These are phyloP conservation scores for Hypoxylon lienhwacheense DNA, from an alignment of 495 filamentous ascomycete genomes.

Conservation along the genomic window DNA sequence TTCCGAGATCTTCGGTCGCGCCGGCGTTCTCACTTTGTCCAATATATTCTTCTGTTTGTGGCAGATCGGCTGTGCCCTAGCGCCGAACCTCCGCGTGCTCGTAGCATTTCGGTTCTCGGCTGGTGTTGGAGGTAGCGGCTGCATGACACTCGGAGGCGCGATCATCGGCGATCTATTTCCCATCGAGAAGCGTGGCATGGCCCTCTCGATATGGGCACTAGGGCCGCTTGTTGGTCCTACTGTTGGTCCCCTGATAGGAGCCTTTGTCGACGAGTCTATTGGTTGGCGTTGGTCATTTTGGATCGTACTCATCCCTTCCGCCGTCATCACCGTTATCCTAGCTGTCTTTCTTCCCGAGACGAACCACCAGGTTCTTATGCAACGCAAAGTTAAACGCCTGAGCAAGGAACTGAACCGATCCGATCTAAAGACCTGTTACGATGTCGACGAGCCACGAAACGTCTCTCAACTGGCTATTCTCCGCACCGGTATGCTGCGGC, in stretches of 20 bases:
- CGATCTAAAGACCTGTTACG: slow-evolving; percentile 42
- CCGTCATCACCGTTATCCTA: slow-evolving; percentile 44
- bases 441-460: slow-evolving; percentile 20
- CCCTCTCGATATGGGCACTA: slow-evolving; percentile 56
- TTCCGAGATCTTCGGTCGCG: slow-evolving; percentile 73
- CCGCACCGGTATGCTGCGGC: slow-evolving; percentile 50
- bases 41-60: slow-evolving; percentile 71
- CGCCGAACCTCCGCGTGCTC: slow-evolving; percentile 58
- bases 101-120: slow-evolving; percentile 67
- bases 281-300: slow-evolving; percentile 66
- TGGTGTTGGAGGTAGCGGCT: slow-evolving; percentile 63
- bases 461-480: slow-evolving; percentile 33
- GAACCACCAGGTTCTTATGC: slow-evolving; percentile 55
- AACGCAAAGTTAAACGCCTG: slow-evolving; percentile 48
- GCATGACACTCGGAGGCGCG: slow-evolving; percentile 56
- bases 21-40: slow-evolving; percentile 59
- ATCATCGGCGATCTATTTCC: slow-evolving; percentile 62
- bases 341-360: slow-evolving; percentile 58
- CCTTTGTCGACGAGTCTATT: slow-evolving; percentile 54
- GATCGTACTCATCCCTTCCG: slow-evolving; percentile 55
- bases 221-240: slow-evolving; percentile 47
- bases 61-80: slow-evolving; percentile 70
- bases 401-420: slow-evolving; percentile 39
- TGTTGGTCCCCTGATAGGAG: slow-evolving; percentile 55
- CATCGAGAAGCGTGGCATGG: slow-evolving; percentile 56